Evolutionary conservation across 164 flowering plant genomes (phyloP), one percentile per base, ranked within the genome.

Genomic region (Houttuynia cordata): DNA sequence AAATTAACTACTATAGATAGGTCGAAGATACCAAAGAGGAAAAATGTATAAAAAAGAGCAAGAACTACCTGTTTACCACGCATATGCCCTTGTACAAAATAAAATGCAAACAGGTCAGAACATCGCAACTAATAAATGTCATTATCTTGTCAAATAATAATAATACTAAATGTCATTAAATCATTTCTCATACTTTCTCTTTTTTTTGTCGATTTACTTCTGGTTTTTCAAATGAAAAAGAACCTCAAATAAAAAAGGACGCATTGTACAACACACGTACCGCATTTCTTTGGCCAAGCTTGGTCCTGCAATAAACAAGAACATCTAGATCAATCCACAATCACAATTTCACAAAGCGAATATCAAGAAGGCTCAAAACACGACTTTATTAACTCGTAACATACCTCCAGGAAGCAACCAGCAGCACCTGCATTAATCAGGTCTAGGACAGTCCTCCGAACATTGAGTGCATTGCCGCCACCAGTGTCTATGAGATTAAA

Each of bases 251-350:
- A 17, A 51, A 51, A 6, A 4, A 51, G 7, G 22, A 17, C 5
- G 15, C 15, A 17, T n/a, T 52, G 8, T 2, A 50, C 20, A 1
- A 8, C 20, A 14, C 20, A 14, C 52, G 8, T 18, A 67, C 70
- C 75, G 63, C 72, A 72, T 61, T 72, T 72, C 69, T 72, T 72
- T 54, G 75, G 72, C 75, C 75, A 72, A 40, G 66, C 69, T 68
- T 72, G 75, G 62, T 72, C 75, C 75, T 72, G 72, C 10, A 62
- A 53, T 25, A 3, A 42, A 13, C 25, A 40, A 13, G 52, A 25
- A 54, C 51, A 22, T 7, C 39, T n/a, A 8, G 17, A 10, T 55
- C 40, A 37, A 22, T 39, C 9, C 50, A 19, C n/a, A 3, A 8
- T 17, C n/a, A 52, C 1, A 52, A n/a, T 10, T 52, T 17, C 10